Evolutionary conservation across 2,329 filamentous ascomycete genomes (phyloP), one percentile per base, ranked within the genome.

Genomic region (Cladophialophora chaetospira): DNA sequence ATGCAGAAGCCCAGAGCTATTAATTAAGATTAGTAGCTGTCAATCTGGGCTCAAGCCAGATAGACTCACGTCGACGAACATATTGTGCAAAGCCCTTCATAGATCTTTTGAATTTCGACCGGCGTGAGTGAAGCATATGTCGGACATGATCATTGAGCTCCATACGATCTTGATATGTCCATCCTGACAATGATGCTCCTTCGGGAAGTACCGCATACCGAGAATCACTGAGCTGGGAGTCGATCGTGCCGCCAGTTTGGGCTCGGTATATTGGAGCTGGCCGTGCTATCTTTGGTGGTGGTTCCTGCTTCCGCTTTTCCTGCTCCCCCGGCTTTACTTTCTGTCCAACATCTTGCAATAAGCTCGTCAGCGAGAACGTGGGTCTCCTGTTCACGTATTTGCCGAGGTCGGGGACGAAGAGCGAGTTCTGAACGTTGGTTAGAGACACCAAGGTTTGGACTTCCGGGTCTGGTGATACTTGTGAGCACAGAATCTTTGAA

Each of bases 81-180:
- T 49, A 49, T 49, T 49, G 46, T 23, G 36, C n/a, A 38, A 49
- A 49, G 17, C 46, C 46, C 17, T 49, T 49, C 46, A 49, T 36
- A 31, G 46, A 49, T 31, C 46, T 38, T 49, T 49, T 49, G 21
- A 49, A 38, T 25, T 49, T 49, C 21, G 46, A 49, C 46, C 46
- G 46, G 21, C 46, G 46, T 38, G 46, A 49, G 46, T 49, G 46
- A 36, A 49, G 46, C 46, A 49, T 49, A 26, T 49, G 46, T 49
- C 46, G 28, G 17, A 49, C 46, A 36, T 49, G 46, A 17, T 49
- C 46, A 38, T 49, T 49, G 46, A 49, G 46, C 15, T 49, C 46
- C 31, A 49, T 5, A 35, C 46, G 46, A 23, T 49, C 46, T 49
- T 49, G 19, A 26, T 49, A 35, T 19, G 46, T 49, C 46, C 46